phyloP scores from a whole-genome alignment of 148 eudicot genomes.

The Dianthus caryophyllus region DNA sequence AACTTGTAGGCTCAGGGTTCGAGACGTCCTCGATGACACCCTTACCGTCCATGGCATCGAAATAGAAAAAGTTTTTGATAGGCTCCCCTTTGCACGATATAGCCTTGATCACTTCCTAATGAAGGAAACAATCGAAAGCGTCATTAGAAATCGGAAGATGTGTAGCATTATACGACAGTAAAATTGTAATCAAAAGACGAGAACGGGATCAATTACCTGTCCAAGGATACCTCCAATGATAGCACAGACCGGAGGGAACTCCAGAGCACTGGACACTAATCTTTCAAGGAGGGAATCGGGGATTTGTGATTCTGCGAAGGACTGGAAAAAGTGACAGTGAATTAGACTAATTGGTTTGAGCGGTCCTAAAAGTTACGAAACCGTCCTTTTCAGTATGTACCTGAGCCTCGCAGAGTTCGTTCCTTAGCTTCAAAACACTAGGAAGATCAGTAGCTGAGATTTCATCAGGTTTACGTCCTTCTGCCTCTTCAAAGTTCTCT shows the following conservation, averaged over 20 bases:
- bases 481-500: slow-evolving; percentile 71
- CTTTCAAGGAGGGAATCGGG: slow-evolving; percentile 81
- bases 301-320: slow-evolving; percentile 62
- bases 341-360: not conserved
- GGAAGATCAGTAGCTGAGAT: slow-evolving; percentile 70
- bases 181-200: not conserved
- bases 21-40: slow-evolving; percentile 86
- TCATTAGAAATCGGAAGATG: too few relatives aligned
- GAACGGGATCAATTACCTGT: slow-evolving; percentile 88
- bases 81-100: slow-evolving; percentile 50
- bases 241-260: slow-evolving; percentile 96
- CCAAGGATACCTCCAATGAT: slow-evolving; percentile 91
- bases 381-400: slow-evolving; percentile 24
- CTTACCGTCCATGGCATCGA: slow-evolving; percentile 87
- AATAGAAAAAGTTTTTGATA: slow-evolving; percentile 82
- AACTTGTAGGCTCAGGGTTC: slow-evolving; percentile 25
- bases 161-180: too few relatives aligned
- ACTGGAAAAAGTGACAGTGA: slow-evolving; percentile 38
- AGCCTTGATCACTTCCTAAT: slow-evolving; percentile 81
- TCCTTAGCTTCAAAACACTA: slow-evolving; percentile 58
- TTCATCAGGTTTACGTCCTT: slow-evolving; percentile 61
- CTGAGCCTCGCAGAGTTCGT: slow-evolving; percentile 65
- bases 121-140: too few relatives aligned
- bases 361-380: not conserved
- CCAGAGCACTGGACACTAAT: slow-evolving; percentile 50